A percentile compares a stretch with the other conserved stretches of the same genome.
These are phyloP conservation scores for Plasmodium billcollinsi DNA, from an alignment of 169 alveolate species.

Conservation along the genomic window DNA sequence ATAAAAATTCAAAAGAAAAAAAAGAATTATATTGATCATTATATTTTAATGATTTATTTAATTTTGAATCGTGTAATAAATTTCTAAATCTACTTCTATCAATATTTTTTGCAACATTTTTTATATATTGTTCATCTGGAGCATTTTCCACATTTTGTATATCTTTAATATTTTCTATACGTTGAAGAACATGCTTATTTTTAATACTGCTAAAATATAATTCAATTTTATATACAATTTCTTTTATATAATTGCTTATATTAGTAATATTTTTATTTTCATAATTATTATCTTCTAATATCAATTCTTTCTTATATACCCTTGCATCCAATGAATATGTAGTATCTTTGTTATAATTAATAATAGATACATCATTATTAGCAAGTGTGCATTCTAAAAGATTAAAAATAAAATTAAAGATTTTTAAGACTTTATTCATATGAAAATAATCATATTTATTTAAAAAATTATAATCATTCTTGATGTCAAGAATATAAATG, in stretches of 20 bases:
- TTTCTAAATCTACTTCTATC: slow-evolving; percentile 19
- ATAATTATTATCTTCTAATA: not conserved
- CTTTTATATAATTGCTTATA: slow-evolving; percentile 49
- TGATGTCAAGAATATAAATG: not conserved
- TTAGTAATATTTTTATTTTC: slow-evolving; percentile 6
- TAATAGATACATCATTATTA: slow-evolving; percentile 21
- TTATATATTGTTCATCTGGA: no score
- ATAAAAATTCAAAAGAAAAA: slow-evolving; percentile 43
- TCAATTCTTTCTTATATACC: not conserved
- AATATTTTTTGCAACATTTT: slow-evolving; percentile 24
- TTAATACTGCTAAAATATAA: slow-evolving; percentile 11
- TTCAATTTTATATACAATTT: slow-evolving; percentile 52
- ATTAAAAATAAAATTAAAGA: slow-evolving; percentile 58
- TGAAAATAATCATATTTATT: slow-evolving; percentile 12
- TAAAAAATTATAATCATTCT: not conserved
- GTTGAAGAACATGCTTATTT: slow-evolving; percentile 23
- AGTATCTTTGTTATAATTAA: slow-evolving; percentile 12
- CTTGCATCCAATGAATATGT: not conserved
- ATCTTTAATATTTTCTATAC: no score
- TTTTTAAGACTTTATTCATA: slow-evolving; percentile 23
- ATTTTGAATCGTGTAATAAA: slow-evolving; percentile 42
- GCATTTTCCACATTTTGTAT: no score
- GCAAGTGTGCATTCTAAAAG: slow-evolving; percentile 28
- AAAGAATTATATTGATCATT: slow-evolving; percentile 25
- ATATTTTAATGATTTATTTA: slow-evolving; percentile 10